Percentiles rank a stretch among this genome's conserved stretches.
phyloP scores from a whole-genome alignment of 495 filamentous ascomycete species.

The Aspergillus homomorphus region DNA sequence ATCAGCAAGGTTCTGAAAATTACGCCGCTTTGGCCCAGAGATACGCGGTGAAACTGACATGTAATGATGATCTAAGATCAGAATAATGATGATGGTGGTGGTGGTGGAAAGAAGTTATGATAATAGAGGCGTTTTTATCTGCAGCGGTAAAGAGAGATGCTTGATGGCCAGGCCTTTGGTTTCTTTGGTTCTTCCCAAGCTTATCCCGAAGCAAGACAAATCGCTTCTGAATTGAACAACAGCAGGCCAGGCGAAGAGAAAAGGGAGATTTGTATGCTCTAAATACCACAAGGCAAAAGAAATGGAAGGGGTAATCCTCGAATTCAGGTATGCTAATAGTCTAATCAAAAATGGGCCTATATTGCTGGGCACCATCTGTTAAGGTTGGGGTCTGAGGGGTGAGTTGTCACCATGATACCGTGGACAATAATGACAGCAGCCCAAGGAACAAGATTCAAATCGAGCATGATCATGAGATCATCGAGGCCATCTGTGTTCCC shows the following conservation, averaged over 20 bases:
- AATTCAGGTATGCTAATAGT: conserved; percentile 16
- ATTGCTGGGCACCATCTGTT: conserved; percentile 16
- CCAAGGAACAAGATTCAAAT: conserved; percentile 15
- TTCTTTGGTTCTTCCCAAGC: not conserved
- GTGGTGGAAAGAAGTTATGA: conserved; percentile 15
- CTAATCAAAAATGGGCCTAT: conserved; percentile 18
- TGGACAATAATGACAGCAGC: conserved; percentile 15
- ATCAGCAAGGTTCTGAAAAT: conserved; percentile 12
- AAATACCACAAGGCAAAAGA: conserved; percentile 18
- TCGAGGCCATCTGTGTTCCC: not conserved
- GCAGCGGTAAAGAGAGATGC: not conserved
- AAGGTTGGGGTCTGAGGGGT: conserved; percentile 10
- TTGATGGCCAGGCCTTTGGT: no score
- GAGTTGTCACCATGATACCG: conserved; percentile 13
- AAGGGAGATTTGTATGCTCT: conserved; percentile 15
- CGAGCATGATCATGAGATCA: conserved; percentile 6
- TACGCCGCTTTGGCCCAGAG: conserved; percentile 8
- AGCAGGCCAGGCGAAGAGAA: conserved; percentile 6
- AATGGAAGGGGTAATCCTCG: conserved; percentile 21
- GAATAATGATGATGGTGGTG: conserved; percentile 13
- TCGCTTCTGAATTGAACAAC: not conserved
- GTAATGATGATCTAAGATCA: conserved; percentile 22
- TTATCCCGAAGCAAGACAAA: not conserved
- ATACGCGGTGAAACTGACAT: conserved; percentile 6
- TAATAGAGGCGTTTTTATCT: conserved; percentile 13